A percentile compares a stretch with the other conserved stretches of the same genome.
These are phyloP conservation scores for Cylindrotheca fusiformis DNA, from an alignment of 108 stramenopile species.

Conservation along the genomic window DNA sequence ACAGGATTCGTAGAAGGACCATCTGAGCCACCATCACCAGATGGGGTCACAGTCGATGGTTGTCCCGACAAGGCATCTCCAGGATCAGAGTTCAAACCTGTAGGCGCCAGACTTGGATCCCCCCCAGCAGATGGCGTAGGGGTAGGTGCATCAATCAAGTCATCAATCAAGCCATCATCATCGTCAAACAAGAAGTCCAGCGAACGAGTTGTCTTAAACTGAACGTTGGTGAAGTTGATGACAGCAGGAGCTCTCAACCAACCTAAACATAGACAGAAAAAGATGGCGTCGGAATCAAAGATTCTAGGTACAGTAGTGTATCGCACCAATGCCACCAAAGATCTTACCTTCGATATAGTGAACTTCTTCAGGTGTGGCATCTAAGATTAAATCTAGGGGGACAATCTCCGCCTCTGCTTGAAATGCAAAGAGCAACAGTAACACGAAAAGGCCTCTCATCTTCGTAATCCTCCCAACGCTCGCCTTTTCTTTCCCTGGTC, in stretches of 20 bases:
- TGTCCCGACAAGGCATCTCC: too few species aligned
- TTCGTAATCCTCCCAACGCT: too few species aligned
- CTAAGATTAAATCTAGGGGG: neutral
- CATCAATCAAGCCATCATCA: neutral
- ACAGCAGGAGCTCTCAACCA: conserved; percentile 64
- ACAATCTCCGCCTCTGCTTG: conserved; percentile 11
- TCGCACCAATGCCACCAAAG: neutral
- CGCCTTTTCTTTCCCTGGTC: too few species aligned
- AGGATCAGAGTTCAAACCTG: too few species aligned
- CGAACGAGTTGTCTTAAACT: conserved; percentile 27
- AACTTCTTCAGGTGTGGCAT: conserved; percentile 15
- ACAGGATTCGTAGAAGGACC: too few species aligned
- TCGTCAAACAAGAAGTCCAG: conserved; percentile 1
- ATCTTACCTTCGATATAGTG: conserved; percentile 23
- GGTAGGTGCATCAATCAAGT: too few species aligned
- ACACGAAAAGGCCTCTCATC: neutral
- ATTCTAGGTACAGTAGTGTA: too few species aligned
- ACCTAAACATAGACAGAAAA: conserved; percentile 18
- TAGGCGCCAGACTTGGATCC: too few species aligned
- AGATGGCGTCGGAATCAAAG: neutral
- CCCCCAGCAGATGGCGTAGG: too few species aligned
- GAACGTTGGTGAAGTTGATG: conserved; percentile 49
- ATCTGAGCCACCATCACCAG: too few species aligned
- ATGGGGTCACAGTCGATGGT: too few species aligned
- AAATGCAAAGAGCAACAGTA: conserved; percentile 2